Base-by-base conservation (phyloP, 805 yeast species). In the Brettanomyces sp. region DNA sequence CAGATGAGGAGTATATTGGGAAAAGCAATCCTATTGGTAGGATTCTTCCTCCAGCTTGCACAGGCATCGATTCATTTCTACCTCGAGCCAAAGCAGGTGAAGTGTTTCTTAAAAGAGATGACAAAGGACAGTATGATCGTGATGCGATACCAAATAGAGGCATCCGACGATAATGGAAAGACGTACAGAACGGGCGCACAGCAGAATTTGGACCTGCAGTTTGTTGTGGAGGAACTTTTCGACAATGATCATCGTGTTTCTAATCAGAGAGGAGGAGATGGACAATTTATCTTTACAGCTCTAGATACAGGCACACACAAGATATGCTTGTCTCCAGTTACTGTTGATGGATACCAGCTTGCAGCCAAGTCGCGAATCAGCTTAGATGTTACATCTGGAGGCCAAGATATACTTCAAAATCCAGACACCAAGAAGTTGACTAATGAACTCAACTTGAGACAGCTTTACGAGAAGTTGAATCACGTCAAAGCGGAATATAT, bases 271-370 rank as follows among this genome's bases (percentile, higher is more conserved):
- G 77, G 80, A 25, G 53, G 72, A 3, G 67, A 85, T 11, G 64
- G 62, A 36, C 82, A 81, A 50, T 85, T 87, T 63, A 74, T 89
- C 30, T 89, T 86, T 69, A 82, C 90, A 11, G 85, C 96, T 1
- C 67, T 79, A 41, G 95, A 85, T 45, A 69, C 82, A 9, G 96
- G 96, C 36, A 95, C 85, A 61, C 96, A 89, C 70, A 73, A 74
- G 56, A 73, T 90, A 56, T 89, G 97, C 66, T 68, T 89, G 54
- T 67, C 65, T 22, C 79, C 80, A 25, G 36, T 37, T 9, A 52
- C 53, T 41, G 43, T 53, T 14, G 49, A 46, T 8, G 63, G 64
- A 5, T 59, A 59, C 50, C 54, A 63, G 18, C 70, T 77, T 48
- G 76, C 76, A 56, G 69, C 72, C 53, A 69, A 68, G 47, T 77